Base-by-base conservation (phyloP, 2,329 filamentous ascomycete species). In the Dichotomopilus funicola region DNA sequence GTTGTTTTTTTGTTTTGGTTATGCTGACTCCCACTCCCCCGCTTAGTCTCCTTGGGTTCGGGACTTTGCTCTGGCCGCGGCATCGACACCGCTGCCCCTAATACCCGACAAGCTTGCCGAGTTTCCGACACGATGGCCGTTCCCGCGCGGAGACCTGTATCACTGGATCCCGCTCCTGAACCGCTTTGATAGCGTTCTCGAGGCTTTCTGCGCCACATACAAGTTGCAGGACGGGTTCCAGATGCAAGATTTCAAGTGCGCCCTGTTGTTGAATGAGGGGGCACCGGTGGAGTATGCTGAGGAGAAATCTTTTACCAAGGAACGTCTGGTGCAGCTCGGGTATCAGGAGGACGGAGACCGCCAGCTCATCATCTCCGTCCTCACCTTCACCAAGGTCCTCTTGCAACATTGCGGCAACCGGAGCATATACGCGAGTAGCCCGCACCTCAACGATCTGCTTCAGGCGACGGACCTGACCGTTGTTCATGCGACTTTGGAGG, bases 131-230 rank as follows among this genome's bases (percentile, higher is more conserved):
- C 79, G 86, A 79, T 99, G 94, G 94, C 91, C 91, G 2, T 95
- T 97, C 67, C 92, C 92, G 41, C 84, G 92, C 70, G 95, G 94
- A 58, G 94, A 99, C 70, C 77, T 97, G 35, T 97, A 97, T 70
- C 92, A 99, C 77, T 99, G 95, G 95, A 96, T 99, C 63, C 86
- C 89, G 34, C 80, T 96, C 31, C 75, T 99, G 58, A 95, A 99
- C 71, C 86, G 91, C 56, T 97, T 99, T 71, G 94, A 99, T 72
- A 83, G 82, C 66, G 85, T 97, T 61, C 76, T 99, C 42, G 89
- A 95, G 64, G 77, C 83, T 41, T 91, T 95, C 69, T 90, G 86
- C 70, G 78, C 82, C 55, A 85, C 83, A 61, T 99, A 99, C 73
- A 83, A 83, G 59, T 77, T 99, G 54, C 82, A 83, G 59, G 80